These are phyloP conservation scores for Begonia peltatifolia DNA, from an alignment of 306 rosid species.

Conservation along the genomic window DNA sequence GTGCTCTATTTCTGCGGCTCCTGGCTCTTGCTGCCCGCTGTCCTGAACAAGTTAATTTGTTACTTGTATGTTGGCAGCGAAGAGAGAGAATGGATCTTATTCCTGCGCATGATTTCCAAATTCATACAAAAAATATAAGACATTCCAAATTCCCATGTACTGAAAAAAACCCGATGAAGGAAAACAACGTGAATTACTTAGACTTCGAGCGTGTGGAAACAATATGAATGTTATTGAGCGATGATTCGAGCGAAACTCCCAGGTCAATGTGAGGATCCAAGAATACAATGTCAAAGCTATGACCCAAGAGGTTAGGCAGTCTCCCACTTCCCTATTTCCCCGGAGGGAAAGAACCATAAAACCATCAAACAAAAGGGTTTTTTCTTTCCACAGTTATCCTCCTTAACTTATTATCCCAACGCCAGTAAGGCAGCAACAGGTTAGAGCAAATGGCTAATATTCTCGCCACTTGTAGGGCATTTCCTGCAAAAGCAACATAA, in stretches of 20 bases:
- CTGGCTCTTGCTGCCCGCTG: no score
- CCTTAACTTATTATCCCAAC: not conserved
- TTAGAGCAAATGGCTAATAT: constrained; percentile 29
- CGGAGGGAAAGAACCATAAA: no score
- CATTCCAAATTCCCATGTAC: not conserved
- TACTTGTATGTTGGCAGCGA: not conserved
- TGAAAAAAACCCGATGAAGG: not conserved
- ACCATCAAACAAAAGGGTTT: not conserved
- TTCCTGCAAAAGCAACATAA: constrained; percentile 35
- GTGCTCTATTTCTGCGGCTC: no score
- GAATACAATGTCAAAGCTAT: not conserved
- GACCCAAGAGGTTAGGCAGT: not conserved
- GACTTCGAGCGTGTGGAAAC: not conserved
- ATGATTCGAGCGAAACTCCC: not conserved
- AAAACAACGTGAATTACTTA: not conserved
- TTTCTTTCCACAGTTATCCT: not conserved
- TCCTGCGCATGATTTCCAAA: no score
- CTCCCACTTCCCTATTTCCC: not conserved
- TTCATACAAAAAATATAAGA: no score
- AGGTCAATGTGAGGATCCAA: not conserved
- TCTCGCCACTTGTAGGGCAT: constrained; percentile 72
- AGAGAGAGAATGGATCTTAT: no score
- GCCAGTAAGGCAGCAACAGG: not conserved
- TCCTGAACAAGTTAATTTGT: no score
- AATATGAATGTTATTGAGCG: not conserved